phyloP scores from a whole-genome alignment of 2,329 filamentous ascomycete genomes.

The Colletotrichum phormii region DNA sequence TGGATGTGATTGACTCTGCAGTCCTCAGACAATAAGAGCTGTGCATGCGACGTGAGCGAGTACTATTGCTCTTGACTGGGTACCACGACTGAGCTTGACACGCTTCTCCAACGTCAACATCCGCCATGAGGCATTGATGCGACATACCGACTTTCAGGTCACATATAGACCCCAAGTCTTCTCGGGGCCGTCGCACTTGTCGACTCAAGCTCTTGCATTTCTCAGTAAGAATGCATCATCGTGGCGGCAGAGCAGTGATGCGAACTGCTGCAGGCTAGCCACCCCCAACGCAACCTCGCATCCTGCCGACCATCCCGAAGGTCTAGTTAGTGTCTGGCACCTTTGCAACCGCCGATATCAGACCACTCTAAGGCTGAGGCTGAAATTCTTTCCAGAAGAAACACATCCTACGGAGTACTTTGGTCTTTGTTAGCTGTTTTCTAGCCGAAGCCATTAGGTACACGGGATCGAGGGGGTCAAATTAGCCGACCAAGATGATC shows the following conservation, averaged over 20 bases:
- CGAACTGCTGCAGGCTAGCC: slow-evolving; percentile 3
- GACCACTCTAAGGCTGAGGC: background rate
- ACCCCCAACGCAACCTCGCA: slow-evolving; percentile 13
- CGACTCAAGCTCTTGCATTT: background rate
- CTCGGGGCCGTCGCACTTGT: background rate
- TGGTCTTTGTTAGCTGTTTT: background rate
- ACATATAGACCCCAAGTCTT: slow-evolving; percentile 29
- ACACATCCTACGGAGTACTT: no score
- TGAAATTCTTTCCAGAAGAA: background rate
- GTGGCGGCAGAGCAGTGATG: background rate
- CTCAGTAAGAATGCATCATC: background rate
- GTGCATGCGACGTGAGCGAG: slow-evolving; percentile 14
- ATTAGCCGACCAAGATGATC: background rate
- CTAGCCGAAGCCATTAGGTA: background rate
- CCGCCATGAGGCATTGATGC: slow-evolving; percentile 15
- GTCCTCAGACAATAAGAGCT: slow-evolving; percentile 4
- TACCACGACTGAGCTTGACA: slow-evolving; percentile 21
- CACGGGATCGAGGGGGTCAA: background rate
- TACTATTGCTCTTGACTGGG: background rate
- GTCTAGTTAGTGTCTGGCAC: background rate
- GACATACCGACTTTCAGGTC: slow-evolving; percentile 8
- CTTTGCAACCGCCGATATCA: background rate
- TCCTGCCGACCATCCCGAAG: background rate
- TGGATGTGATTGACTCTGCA: slow-evolving; percentile 32
- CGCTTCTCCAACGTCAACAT: slow-evolving; percentile 26